Base-by-base conservation (phyloP, 1,284 basidiomycete genomes). In the Naganishia cerealis region DNA sequence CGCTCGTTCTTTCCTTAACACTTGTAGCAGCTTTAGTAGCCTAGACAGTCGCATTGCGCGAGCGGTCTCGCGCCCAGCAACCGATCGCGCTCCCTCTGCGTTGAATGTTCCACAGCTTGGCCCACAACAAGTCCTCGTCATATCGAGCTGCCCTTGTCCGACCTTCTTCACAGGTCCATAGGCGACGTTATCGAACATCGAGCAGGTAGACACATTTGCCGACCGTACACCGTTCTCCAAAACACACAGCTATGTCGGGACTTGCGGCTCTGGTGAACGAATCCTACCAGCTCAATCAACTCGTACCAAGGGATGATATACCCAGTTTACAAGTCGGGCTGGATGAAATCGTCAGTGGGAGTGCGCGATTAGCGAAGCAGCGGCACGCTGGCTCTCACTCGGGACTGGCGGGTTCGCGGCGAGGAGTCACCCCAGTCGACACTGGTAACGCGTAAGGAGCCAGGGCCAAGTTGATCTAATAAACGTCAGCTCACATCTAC, bases 221-320 rank as follows among this genome's bases (percentile, higher is more conserved):
- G 29, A 33, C 29, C 29, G 29, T 33, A 33, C 6, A 50, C 18
- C 46, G 21, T 50, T 24, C 7, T 18, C 46, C 18, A 55, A 58
- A 12, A 33, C 29, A 33, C 29, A 33, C 33, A 53, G 24, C 42
- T 24, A 69, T 69, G 67, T 69, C 62, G 15, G 56, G 61, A 53
- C 67, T 69, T 26, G 61, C 62, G 9, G 61, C 61, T 16, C 63
- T 69, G 36, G 67, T 63, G 43, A 65, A 66, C 56, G 62, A 69
- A 40, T 69, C 67, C 9, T 65, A 58, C 38, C 42, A 57, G n/a
- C 55, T 69, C 48, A 53, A 58, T n/a, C 67, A 63, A n/a, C 62
- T 52, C 15, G 57, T 57, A 1, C 48, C 67, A 3, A 55, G 50
- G 39, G 63, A 65, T n/a, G 63, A 63, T 21, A 65, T 69, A 36